Evolutionary conservation across 805 yeast species (phyloP).

Genomic region (Candida insectorum): DNA sequence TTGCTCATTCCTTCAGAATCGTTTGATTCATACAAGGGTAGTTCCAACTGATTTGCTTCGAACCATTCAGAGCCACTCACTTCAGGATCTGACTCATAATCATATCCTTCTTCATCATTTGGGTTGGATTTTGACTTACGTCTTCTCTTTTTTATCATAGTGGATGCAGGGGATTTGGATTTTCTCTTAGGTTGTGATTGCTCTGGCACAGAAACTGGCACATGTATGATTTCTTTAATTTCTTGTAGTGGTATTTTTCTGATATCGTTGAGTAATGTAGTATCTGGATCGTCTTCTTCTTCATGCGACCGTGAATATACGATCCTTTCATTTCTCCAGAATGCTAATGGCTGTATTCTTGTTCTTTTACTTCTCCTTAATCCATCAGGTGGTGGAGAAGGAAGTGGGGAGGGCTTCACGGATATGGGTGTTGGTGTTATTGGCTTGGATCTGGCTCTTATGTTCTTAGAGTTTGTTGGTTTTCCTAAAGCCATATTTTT

Average conservation of each 20-base stretch:
- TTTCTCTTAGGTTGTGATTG: conserved; percentile 5
- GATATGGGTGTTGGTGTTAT: conserved; percentile 1
- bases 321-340: conserved; percentile 79
- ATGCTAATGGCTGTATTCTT: conserved; percentile 68
- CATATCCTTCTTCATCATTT: conserved; percentile 15
- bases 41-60: conserved; percentile 33
- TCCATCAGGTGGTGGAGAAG: conserved; percentile 46
- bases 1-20: conserved; percentile 24
- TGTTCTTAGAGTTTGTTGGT: conserved; percentile 4
- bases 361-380: conserved; percentile 64
- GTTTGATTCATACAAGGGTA: conserved; percentile 51
- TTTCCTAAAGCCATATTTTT: conserved; percentile 31
- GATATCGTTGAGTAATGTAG: conserved; percentile 31
- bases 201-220: conserved; percentile 19
- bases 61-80: conserved; percentile 55
- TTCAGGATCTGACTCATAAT: conserved; percentile 37
- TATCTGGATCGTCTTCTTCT: conserved; percentile 38
- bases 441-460: conserved; percentile 3
- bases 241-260: conserved; percentile 48
- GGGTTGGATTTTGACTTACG: background rate
- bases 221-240: conserved; percentile 56
- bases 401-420: conserved; percentile 34
- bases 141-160: conserved; percentile 1
- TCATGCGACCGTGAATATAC: conserved; percentile 46
- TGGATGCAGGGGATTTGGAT: conserved; percentile 1